A percentile compares a stretch with the other conserved stretches of the same genome.
phyloP scores from a whole-genome alignment of 768 basidiomycete species.

The Krasilnikovozyma curviuscula region DNA sequence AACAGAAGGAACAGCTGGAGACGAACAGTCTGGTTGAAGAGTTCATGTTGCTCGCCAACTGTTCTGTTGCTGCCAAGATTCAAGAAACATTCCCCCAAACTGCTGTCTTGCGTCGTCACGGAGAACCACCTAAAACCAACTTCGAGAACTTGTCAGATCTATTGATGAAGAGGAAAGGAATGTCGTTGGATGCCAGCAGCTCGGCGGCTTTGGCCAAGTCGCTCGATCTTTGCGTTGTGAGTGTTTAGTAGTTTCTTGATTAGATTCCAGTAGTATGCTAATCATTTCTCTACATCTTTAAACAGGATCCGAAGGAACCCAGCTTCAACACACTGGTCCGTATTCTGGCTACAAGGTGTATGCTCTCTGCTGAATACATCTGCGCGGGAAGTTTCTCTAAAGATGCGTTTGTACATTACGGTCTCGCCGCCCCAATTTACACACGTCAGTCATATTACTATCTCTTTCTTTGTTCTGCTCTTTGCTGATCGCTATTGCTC shows the following conservation, averaged over 20 bases:
- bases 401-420: conserved; percentile 91
- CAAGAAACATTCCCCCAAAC: conserved; percentile 91
- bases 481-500: not conserved
- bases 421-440: conserved; percentile 89
- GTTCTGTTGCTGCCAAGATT: conserved; percentile 76
- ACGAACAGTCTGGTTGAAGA: conserved; percentile 96
- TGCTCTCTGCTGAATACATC: conserved; percentile 97
- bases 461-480: not conserved
- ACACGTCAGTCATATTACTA: conserved; percentile 35
- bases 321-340: conserved; percentile 94
- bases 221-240: conserved; percentile 65
- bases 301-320: conserved; percentile 58
- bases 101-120: conserved; percentile 43
- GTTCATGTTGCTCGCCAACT: conserved; percentile 96
- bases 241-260: conserved; percentile 19
- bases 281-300: conserved; percentile 1
- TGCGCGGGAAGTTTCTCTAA: conserved; percentile 80
- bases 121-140: conserved; percentile 68
- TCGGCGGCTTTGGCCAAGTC: conserved; percentile 77
- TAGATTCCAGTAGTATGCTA: not conserved
- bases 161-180: conserved; percentile 58
- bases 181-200: conserved; percentile 71
- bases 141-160: conserved; percentile 94
- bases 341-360: conserved; percentile 97
- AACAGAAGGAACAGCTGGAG: conserved; percentile 77